Evolutionary conservation across 2,329 filamentous ascomycete genomes (phyloP).

Genomic region (Myotisia sp.): DNA sequence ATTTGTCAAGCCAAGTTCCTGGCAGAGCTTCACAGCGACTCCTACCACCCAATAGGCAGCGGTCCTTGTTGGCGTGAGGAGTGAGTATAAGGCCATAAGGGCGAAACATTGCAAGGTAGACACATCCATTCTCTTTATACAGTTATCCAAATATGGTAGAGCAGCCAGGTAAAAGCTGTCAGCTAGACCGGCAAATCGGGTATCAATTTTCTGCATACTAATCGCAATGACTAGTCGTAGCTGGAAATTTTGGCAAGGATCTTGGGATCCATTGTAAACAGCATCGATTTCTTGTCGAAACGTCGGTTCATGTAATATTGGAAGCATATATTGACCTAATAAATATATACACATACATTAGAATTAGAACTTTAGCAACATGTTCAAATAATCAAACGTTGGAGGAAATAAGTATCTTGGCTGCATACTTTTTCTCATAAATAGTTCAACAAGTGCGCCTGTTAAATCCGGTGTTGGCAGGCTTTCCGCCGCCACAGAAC

Average conservation of each 20-base stretch:
- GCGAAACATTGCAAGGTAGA: slow-evolving; percentile 80
- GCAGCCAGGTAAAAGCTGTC: slow-evolving; percentile 92
- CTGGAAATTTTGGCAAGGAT: slow-evolving; percentile 77
- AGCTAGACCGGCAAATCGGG: slow-evolving; percentile 79
- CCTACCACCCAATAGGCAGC: slow-evolving; percentile 90
- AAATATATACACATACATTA: slow-evolving; percentile 11
- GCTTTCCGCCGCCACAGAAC: slow-evolving; percentile 61
- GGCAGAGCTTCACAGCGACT: slow-evolving; percentile 71
- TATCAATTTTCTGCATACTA: slow-evolving; percentile 80
- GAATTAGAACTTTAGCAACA: background rate
- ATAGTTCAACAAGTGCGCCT: slow-evolving; percentile 69
- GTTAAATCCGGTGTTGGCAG: slow-evolving; percentile 62
- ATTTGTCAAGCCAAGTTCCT: slow-evolving; percentile 74
- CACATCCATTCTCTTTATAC: slow-evolving; percentile 76
- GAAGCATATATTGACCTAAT: slow-evolving; percentile 73
- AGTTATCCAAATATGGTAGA: slow-evolving; percentile 66
- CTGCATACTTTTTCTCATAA: slow-evolving; percentile 61
- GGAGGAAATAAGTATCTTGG: no score
- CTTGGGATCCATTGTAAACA: slow-evolving; percentile 60
- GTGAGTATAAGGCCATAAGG: slow-evolving; percentile 78
- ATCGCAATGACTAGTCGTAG: slow-evolving; percentile 87
- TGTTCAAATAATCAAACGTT: background rate
- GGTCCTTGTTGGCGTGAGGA: slow-evolving; percentile 80
- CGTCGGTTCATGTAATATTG: slow-evolving; percentile 68
- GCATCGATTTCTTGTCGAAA: slow-evolving; percentile 64